Conservation (phyloP, 192 early-diverging fungal genomes). For the Chytriomyces confervae region DNA sequence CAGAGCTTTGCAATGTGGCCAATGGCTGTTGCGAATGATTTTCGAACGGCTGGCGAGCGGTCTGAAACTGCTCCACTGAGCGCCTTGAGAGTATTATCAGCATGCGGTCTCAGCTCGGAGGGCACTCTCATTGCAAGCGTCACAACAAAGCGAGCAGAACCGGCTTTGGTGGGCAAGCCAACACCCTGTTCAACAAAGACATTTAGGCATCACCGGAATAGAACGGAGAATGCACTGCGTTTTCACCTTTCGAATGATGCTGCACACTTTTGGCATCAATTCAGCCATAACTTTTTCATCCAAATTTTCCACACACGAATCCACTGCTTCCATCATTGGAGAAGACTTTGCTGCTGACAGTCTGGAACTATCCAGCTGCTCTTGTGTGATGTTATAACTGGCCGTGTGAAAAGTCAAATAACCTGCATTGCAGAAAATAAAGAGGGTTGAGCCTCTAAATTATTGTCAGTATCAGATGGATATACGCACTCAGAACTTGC, state of each 20-base stretch:
- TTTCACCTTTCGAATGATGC: slow-evolving; percentile 68
- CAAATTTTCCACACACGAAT: slow-evolving; percentile 77
- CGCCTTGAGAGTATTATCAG: slow-evolving; percentile 76
- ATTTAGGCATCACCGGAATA: not conserved
- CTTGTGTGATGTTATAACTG: slow-evolving; percentile 82
- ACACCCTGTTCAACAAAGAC: slow-evolving; percentile 58
- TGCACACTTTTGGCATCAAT: slow-evolving; percentile 71
- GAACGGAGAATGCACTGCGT: not conserved
- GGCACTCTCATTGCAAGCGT: slow-evolving; percentile 76
- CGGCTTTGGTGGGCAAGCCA: slow-evolving; percentile 91
- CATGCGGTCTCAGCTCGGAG: slow-evolving; percentile 68
- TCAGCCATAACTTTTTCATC: slow-evolving; percentile 69
- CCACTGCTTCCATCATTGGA: slow-evolving; percentile 94
- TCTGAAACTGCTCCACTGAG: slow-evolving; percentile 78
- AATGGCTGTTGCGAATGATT: slow-evolving; percentile 82
- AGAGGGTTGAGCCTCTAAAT: slow-evolving; percentile 3
- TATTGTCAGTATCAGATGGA: not conserved
- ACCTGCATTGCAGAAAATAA: slow-evolving; percentile 46
- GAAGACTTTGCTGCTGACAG: slow-evolving; percentile 82
- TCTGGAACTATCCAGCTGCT: slow-evolving; percentile 83
- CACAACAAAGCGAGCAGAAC: slow-evolving; percentile 84
- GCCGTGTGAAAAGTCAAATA: slow-evolving; percentile 92
- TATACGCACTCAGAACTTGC: slow-evolving; percentile 62
- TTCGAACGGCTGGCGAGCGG: slow-evolving; percentile 78
- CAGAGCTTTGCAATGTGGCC: slow-evolving; percentile 70